Evolutionary conservation across 2,329 filamentous ascomycete genomes (phyloP).

Genomic region (Sporothrix variecibatus): DNA sequence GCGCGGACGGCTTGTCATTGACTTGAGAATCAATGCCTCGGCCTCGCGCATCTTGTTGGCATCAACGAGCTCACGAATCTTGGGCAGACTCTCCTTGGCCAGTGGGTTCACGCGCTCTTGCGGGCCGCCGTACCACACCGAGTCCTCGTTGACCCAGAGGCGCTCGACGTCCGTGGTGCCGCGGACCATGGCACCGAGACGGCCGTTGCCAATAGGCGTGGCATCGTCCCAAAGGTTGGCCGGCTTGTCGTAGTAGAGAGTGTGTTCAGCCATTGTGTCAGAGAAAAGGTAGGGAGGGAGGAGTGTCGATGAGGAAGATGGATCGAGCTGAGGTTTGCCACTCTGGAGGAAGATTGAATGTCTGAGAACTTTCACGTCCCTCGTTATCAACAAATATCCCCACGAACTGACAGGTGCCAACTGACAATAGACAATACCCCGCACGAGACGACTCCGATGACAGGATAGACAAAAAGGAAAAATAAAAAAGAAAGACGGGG

Average conservation of each 20-base stretch:
- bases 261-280: neutral
- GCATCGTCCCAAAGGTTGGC: conserved; percentile 11
- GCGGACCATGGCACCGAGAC: neutral
- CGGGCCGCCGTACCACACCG: neutral
- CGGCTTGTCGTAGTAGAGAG: neutral
- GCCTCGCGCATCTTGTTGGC: neutral
- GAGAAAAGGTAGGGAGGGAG: neutral
- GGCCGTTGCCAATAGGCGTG: conserved; percentile 12
- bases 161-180: neutral
- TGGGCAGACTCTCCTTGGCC: neutral
- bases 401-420: neutral
- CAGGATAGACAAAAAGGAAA: neutral
- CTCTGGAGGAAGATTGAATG: neutral
- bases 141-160: neutral
- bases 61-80: neutral
- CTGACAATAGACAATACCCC: neutral
- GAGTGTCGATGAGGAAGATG: neutral
- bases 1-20: neutral
- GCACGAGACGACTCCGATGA: neutral
- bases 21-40: neutral
- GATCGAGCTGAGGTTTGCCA: neutral
- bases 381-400: neutral
- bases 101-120: neutral
- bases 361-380: neutral
- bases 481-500: too few species aligned